Percentiles rank a stretch among this genome's conserved stretches.
Evolutionary conservation across 2,329 filamentous ascomycete species (phyloP).

Genomic region (Dothistroma pini): DNA sequence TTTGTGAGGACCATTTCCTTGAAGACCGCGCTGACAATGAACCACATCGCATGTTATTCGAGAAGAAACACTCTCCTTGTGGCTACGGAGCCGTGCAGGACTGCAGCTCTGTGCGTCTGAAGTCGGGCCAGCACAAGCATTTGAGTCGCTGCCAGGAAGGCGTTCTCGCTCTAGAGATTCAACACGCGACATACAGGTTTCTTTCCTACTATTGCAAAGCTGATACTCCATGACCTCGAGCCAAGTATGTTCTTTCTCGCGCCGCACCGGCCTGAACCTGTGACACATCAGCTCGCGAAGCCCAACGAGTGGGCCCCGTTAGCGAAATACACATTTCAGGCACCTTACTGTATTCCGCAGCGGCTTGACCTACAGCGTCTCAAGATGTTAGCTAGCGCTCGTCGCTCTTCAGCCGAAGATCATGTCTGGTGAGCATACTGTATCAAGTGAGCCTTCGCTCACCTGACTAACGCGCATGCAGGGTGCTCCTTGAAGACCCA

Average conservation of each 20-base stretch:
- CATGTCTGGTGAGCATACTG: constrained; percentile 45
- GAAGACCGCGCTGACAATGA: constrained; percentile 11
- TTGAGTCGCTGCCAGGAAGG: constrained; percentile 11
- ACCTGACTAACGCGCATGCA: background rate
- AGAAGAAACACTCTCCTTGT: constrained; percentile 29
- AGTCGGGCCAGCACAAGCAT: constrained; percentile 11
- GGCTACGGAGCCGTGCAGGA: constrained; percentile 27
- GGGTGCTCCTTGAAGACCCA: constrained; percentile 55
- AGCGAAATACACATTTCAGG: constrained; percentile 40
- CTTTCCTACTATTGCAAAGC: constrained; percentile 46
- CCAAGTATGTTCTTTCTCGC: constrained; percentile 14
- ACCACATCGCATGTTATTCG: constrained; percentile 23
- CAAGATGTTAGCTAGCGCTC: constrained; percentile 44
- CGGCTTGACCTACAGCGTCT: constrained; percentile 47
- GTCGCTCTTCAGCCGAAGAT: constrained; percentile 46
- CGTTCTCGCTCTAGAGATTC: constrained; percentile 50
- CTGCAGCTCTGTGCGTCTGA: constrained; percentile 6
- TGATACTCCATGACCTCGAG: constrained; percentile 53
- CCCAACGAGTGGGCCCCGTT: constrained; percentile 15
- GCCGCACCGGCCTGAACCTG: constrained; percentile 16
- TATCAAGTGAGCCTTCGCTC: background rate
- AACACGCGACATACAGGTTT: constrained; percentile 48
- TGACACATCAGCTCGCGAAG: constrained; percentile 1
- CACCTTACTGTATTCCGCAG: constrained; percentile 51
- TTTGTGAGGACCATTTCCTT: constrained; percentile 12